These are phyloP conservation scores for Boletus vinaceobasis DNA, from an alignment of 768 basidiomycete genomes.

Conservation along the genomic window DNA sequence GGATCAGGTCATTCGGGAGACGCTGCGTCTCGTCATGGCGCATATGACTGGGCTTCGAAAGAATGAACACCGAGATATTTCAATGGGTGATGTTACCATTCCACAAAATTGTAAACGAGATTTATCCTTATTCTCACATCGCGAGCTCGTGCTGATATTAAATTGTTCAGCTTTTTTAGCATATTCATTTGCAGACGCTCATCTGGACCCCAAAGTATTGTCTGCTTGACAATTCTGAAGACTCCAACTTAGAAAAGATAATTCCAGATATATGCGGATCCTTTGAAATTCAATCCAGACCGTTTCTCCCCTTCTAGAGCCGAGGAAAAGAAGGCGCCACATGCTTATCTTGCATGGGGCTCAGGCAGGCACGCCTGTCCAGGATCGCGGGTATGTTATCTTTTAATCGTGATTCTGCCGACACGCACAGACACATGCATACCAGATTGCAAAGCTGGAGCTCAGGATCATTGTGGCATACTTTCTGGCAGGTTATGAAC, in stretches of 20 bases:
- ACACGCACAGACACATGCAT: not conserved
- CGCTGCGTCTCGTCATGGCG: not conserved
- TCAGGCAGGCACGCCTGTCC: not conserved
- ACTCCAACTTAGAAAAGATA: not conserved
- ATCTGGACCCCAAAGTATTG: not conserved
- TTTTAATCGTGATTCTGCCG: not conserved
- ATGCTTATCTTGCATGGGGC: not conserved
- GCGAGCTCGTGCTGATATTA: not conserved
- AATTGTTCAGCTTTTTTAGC: not conserved
- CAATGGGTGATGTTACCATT: not conserved
- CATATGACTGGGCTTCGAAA: not conserved
- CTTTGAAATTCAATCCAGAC: not conserved
- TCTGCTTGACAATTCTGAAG: not conserved
- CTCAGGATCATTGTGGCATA: not conserved
- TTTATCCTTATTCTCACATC: not conserved
- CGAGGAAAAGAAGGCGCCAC: not conserved
- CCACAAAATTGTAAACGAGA: not conserved
- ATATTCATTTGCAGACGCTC: not conserved
- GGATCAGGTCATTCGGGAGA: not conserved
- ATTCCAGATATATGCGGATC: not conserved
- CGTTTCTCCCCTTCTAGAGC: not conserved
- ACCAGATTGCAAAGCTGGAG: not conserved
- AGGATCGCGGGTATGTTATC: not conserved
- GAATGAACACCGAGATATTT: not conserved
- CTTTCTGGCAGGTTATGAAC: not conserved